phyloP scores from a whole-genome alignment of 768 basidiomycete species.

The Boletus tylopilopsis region DNA sequence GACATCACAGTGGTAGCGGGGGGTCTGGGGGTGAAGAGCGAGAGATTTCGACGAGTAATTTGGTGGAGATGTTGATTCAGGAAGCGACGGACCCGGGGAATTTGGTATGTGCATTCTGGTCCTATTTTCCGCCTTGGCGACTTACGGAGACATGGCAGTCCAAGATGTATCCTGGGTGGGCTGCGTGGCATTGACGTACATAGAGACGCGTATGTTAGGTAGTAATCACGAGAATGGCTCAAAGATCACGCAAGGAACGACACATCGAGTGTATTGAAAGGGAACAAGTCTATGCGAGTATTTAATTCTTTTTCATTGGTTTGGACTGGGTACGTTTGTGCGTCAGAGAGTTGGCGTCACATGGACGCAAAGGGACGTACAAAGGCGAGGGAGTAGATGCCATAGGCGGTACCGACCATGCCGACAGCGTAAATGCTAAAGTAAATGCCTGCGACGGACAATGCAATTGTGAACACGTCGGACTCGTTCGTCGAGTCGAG shows the following conservation, averaged over 20 bases:
- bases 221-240: background rate
- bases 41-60: slow-evolving; percentile 70
- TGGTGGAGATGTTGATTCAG: slow-evolving; percentile 89
- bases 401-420: slow-evolving; percentile 50
- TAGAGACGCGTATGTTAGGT: slow-evolving; percentile 1
- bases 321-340: slow-evolving; percentile 20
- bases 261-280: slow-evolving; percentile 11
- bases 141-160: slow-evolving; percentile 43
- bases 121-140: background rate
- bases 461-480: background rate
- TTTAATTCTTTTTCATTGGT: slow-evolving; percentile 25
- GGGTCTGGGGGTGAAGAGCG: slow-evolving; percentile 29
- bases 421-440: slow-evolving; percentile 50
- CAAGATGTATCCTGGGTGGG: slow-evolving; percentile 92
- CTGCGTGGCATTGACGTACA: slow-evolving; percentile 60
- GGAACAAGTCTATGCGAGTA: slow-evolving; percentile 15
- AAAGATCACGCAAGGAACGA: background rate
- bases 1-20: slow-evolving; percentile 25
- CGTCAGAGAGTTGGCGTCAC: background rate
- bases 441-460: slow-evolving; percentile 47
- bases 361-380: slow-evolving; percentile 29
- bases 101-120: slow-evolving; percentile 44
- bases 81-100: slow-evolving; percentile 77
- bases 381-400: slow-evolving; percentile 43
- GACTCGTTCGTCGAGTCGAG: too few relatives aligned